Evolutionary conservation across 495 filamentous ascomycete species (phyloP), one percentile per base, ranked within the genome.

Genomic region (Trichodelitschia bisporula): DNA sequence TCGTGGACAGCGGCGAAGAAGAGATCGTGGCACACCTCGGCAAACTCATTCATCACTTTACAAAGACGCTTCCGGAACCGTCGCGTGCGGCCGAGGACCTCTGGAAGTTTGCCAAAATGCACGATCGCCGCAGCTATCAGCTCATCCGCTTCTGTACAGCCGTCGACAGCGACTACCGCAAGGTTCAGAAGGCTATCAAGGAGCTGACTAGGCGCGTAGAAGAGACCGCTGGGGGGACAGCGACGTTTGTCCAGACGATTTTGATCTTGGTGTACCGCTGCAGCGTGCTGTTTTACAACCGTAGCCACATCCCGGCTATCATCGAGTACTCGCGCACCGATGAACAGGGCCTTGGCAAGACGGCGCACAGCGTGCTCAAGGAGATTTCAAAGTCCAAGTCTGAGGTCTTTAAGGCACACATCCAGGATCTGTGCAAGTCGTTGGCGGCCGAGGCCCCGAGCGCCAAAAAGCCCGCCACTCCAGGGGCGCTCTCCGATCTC

Each of bases 351-450:
- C 53, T 95, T 36, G 76, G 74, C 11, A 51, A 62, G 5, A 64
- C 76, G 0, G 86, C 86, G 4, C 82, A 93, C 38, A 79, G 91
- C 44, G 64, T 95, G 27, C 60, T 93, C 16, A 84, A 80, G 43
- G 77, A 95, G 42, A 90, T 99, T 18, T 93, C 86, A 0, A 66
- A 72, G 25, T 66, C 64, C 14, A 89, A 80, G 28, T 83, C 86
- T 0, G 74, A 80, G 33, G 65, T 95, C 5, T 73, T 99, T 48
- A 77, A 79, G 48, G 75, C 77, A 1, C 84, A 95, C 39, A 71
- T 93, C 3, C 75, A 78, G 28, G 83, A 91, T 40, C 72, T 99
- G 33, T 91, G 82, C 51, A 78, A 75, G 41, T 63, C 74, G 21
- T 58, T 99, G 4, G 66, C 77, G 40, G 66, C 76, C 14, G 66